Base-by-base conservation (phyloP, 2,329 filamentous ascomycete genomes). In the Aspergillus novoparasiticus region DNA sequence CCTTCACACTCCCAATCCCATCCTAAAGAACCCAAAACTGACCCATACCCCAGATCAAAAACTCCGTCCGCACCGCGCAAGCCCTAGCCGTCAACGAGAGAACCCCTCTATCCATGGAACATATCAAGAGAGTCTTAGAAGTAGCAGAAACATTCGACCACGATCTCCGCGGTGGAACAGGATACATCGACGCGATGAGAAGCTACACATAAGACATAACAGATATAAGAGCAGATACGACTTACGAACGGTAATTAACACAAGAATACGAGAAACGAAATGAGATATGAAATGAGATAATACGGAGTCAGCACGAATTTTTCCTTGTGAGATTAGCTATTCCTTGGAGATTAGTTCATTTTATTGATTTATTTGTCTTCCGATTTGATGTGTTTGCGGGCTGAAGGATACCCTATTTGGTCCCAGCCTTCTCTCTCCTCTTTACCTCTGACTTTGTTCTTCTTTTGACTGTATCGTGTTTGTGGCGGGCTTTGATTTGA, bases 101-200 rank as follows among this genome's bases (percentile, higher is more conserved):
- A 30, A 86, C 89, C 63, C 81, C 86, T 4, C 84, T 97, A 36
- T 86, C 86, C 59, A 93, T 96, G 90, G 84, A 84, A 57, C 92
- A 96, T 72, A 90, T 97, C 74, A 87, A 86, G 68, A 87, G 92
- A 65, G 92, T 96, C 14, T 84, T 97, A n/a, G 90, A 93, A 50
- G 92, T 96, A 2, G 89, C 90, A 28, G 89, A 92, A 76, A 90
- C 87, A 41, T 97, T 97, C 76, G 91, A 94, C 67, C 85, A 89
- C 34, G 93, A 97, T 74, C 82, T 97, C 57, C 92, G 90, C 75
- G 93, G 93, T 6, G 92, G 92, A 0, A 84, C 86, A 0, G 92
- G 92, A 0, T 96, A 92, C 70, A 82, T 91, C 68, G 92, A 95
- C 74, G 92, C 91, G 0, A 94, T 95, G 92, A 85, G 90, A 68